Evolutionary conservation across 768 basidiomycete genomes (phyloP), one percentile per base, ranked within the genome.

Genomic region (Amanita inopinata): DNA sequence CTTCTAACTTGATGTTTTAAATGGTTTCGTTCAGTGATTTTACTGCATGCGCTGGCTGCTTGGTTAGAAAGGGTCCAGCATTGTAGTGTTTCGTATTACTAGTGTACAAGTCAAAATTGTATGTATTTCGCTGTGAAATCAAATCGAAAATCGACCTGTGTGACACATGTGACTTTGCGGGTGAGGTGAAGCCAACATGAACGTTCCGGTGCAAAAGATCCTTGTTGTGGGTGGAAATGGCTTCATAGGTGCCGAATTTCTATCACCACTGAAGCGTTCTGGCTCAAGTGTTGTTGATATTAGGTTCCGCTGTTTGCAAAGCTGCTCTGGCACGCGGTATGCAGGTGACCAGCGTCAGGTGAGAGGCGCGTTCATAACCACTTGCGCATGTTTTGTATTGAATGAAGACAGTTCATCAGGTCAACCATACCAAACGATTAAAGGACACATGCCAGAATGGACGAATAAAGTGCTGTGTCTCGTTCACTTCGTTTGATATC

Each of bases 161-260:
- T 20, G 35, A 37, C 11, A 18, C 18, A 37, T 17, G 20, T 17
- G 8, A n/a, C 27, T 6, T 38, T 33, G 15, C 22, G 23, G 40
- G 31, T 35, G 40, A 18, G 33, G 34, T 22, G 27, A 47, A 23
- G 31, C 33, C 32, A 34, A 41, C 38, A 46, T 68, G 17, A n/a
- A n/a, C n/a, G n/a, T n/a, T n/a, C n/a, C n/a, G n/a, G 43, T 68
- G 40, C 73, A 67, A 41, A 83, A 70, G 54, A 72, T 97, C 27
- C 77, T 97, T n/a, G 90, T 99, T 31, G 76, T 98, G 1, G 96
- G 96, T n/a, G 96, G 96, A 33, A 96, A 96, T 65, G 96, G 96
- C 4, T 98, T 96, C 67, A 79, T 99, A 54, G 94, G 93, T 86
- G 50, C 40, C 20, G 20, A 33, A 33, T 17, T 23, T 18, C 10